These are phyloP conservation scores for Phylloporus sp. DNA, from an alignment of 768 basidiomycete genomes.

Conservation along the genomic window DNA sequence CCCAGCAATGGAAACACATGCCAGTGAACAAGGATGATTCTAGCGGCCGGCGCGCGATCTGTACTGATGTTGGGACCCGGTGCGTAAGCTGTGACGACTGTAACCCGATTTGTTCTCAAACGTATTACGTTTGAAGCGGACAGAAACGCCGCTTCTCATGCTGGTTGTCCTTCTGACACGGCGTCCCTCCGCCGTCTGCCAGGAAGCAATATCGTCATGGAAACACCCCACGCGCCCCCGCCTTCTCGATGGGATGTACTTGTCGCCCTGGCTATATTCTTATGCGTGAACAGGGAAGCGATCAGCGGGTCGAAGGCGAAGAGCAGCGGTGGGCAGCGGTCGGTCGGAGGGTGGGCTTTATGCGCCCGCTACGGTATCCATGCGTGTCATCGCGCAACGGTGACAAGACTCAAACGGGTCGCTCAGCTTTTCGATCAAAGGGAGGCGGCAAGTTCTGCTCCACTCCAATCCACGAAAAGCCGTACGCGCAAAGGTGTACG, in stretches of 20 bases:
- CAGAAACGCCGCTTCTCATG: not conserved
- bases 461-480: too few relatives aligned
- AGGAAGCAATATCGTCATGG: not conserved
- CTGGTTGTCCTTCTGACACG: too few relatives aligned
- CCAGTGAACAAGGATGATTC: too few relatives aligned
- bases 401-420: not conserved
- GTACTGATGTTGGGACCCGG: not conserved
- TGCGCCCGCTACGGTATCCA: not conserved
- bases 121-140: not conserved
- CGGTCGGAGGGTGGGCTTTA: slow-evolving; percentile 5
- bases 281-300: not conserved
- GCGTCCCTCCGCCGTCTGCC: not conserved
- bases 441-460: too few relatives aligned
- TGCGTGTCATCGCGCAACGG: not conserved
- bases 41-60: too few relatives aligned
- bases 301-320: not conserved
- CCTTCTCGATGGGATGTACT: not conserved
- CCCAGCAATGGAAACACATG: too few relatives aligned
- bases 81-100: not conserved
- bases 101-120: too few relatives aligned
- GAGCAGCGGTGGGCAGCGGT: not conserved
- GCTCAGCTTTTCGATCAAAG: not conserved
- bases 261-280: too few relatives aligned
- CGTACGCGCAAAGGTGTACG: too few relatives aligned
- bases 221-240: not conserved